Conservation (phyloP, 2,329 filamentous ascomycete species). For the Aureobasidium melanogenum region DNA sequence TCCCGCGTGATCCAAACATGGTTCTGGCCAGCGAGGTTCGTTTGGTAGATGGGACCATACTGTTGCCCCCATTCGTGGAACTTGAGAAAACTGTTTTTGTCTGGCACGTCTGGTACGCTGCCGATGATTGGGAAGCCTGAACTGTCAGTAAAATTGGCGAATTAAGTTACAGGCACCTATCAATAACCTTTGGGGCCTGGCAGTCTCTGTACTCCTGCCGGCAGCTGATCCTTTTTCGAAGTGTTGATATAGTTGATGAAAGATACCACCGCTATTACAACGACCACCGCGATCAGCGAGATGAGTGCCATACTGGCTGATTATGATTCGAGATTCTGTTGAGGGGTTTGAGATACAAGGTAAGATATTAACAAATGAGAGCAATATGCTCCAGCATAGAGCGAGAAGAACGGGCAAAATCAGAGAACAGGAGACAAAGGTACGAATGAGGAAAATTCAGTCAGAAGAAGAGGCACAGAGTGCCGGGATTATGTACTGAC, state of each 20-base stretch:
- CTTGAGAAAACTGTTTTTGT: conserved; percentile 36
- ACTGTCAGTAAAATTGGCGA: neutral
- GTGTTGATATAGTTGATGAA: conserved; percentile 16
- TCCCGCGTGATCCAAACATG: conserved; percentile 39
- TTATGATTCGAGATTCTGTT: neutral
- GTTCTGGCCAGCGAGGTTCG: conserved; percentile 35
- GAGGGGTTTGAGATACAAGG: neutral
- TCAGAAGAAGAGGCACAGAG: neutral
- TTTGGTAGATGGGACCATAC: conserved; percentile 38
- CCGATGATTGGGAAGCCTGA: conserved; percentile 34
- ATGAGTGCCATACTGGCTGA: conserved; percentile 16
- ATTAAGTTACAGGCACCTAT: neutral
- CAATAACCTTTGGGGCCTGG: conserved; percentile 20
- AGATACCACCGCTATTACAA: conserved; percentile 22
- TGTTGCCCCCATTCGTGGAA: conserved; percentile 38
- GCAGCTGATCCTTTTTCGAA: conserved; percentile 11
- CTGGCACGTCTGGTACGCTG: conserved; percentile 34
- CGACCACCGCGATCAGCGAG: conserved; percentile 16
- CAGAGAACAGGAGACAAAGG: neutral
- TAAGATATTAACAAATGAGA: neutral
- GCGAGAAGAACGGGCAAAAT: neutral
- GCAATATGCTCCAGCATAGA: neutral
- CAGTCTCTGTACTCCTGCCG: conserved; percentile 16
- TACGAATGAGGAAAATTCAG: neutral
- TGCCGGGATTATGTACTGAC: neutral